Evolutionary conservation across 2,329 filamentous ascomycete species (phyloP).

Genomic region (Calonectria fujianensis): DNA sequence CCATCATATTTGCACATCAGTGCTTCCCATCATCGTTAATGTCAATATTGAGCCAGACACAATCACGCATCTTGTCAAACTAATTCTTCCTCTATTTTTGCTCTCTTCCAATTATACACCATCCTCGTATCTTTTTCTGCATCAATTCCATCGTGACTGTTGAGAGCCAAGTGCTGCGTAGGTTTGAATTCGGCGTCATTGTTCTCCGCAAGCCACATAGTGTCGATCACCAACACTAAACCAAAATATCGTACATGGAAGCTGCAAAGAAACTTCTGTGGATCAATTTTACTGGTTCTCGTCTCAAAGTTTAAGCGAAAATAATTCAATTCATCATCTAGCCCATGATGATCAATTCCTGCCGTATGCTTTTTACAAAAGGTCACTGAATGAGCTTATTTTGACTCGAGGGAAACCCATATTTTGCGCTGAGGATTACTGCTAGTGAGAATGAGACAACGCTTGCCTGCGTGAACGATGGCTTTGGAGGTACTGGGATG

Average conservation of each 20-base stretch:
- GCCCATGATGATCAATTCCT: background rate
- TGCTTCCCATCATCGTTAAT: background rate
- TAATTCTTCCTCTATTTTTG: background rate
- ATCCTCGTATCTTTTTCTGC: background rate
- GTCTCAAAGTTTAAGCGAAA: background rate
- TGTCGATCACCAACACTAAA: background rate
- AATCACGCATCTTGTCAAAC: background rate
- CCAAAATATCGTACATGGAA: background rate
- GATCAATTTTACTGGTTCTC: background rate
- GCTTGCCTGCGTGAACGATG: background rate
- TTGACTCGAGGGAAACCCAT: background rate
- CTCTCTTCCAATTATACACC: background rate
- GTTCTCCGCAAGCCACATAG: background rate
- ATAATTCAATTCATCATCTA: no score
- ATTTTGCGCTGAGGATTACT: background rate
- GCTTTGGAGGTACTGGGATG: background rate
- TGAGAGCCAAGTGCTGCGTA: background rate
- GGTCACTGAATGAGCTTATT: background rate
- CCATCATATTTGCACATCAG: no score
- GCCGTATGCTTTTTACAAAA: background rate
- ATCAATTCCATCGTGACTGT: no score
- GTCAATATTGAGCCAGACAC: background rate
- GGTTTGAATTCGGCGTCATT: background rate
- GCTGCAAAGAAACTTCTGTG: background rate
- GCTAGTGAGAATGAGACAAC: background rate